Base-by-base conservation (phyloP, 164 flowering plant species). In the Umbilicus rupestris region DNA sequence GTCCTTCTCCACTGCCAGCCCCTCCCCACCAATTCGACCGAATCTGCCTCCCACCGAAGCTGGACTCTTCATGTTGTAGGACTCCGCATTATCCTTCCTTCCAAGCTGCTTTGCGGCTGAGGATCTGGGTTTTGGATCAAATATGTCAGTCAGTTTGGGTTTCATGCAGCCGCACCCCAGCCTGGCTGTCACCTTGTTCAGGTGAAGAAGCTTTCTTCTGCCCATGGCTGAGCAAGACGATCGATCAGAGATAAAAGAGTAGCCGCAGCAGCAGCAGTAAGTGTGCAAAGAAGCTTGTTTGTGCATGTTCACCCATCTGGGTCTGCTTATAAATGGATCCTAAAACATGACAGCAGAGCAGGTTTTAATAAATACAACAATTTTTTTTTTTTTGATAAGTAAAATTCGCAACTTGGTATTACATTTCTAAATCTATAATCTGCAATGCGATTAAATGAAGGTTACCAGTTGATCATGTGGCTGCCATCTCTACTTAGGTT, bases 1-100 rank as follows among this genome's bases (percentile, higher is more conserved):
- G 6, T 84, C 88, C 64, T 85, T 85, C 73, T 76, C 85, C 24
- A 85, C 81, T 0, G 90, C 90, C n/a, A 83, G 65, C 44, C 85
- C 78, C 64, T 79, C 82, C 5, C 76, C 77, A 41, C 74, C 79
- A 15, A 75, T 73, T 19, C 77, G 69, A 1, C 79, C 82, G 29
- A 71, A 72, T 7, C 79, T 45, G 47, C 46, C 62, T 35, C 52
- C 31, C 7, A 63, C 10, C 0, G 8, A 28, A 29, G 30, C 31
- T 58, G 59, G 42, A 46, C 30, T 14, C 64, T 60, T 67, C 59
- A 73, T 50, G 70, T 77, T 52, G 63, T 74, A 49, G 39, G 68
- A 63, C 42, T 16, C n/a, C 66, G 59, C 30, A 33, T 44, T n/a
- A 72, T 52, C 47, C 66, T 46, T 20, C 19, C 10, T 29, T 16